These are phyloP conservation scores for Entomortierella parvispora DNA, from an alignment of 192 early-diverging fungal species.

Conservation along the genomic window DNA sequence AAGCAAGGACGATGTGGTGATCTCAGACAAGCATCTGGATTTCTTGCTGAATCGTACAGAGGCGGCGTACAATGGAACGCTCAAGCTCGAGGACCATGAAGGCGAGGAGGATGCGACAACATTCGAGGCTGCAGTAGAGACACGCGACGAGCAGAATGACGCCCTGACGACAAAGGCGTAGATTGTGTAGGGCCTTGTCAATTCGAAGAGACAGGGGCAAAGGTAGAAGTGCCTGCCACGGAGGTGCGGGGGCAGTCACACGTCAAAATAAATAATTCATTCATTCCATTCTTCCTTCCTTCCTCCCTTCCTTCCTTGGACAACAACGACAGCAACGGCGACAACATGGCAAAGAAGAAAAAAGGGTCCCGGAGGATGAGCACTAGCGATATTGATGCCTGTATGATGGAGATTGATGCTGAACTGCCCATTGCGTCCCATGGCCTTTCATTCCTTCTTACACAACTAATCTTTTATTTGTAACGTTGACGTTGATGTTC, in stretches of 20 bases:
- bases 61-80: constrained; percentile 47
- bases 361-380: constrained; percentile 23
- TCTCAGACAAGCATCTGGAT: constrained; percentile 68
- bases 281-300: background rate
- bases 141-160: constrained; percentile 62
- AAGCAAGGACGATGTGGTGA: constrained; percentile 63
- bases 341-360: constrained; percentile 31
- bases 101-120: constrained; percentile 31
- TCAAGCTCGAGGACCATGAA: constrained; percentile 2
- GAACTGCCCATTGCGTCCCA: no score
- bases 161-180: constrained; percentile 39
- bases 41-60: constrained; percentile 65
- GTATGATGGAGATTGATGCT: background rate
- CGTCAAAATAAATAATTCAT: background rate
- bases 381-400: constrained; percentile 16
- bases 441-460: no score
- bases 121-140: constrained; percentile 61
- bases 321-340: background rate
- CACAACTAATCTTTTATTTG: background rate
- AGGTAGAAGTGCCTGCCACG: no score
- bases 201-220: no score
- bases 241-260: no score
- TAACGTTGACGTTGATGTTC: no score
- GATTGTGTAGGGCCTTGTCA: background rate
- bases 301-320: no score